phyloP scores from a whole-genome alignment of 2,329 filamentous ascomycete species.

The Stenocarpella maydis region DNA sequence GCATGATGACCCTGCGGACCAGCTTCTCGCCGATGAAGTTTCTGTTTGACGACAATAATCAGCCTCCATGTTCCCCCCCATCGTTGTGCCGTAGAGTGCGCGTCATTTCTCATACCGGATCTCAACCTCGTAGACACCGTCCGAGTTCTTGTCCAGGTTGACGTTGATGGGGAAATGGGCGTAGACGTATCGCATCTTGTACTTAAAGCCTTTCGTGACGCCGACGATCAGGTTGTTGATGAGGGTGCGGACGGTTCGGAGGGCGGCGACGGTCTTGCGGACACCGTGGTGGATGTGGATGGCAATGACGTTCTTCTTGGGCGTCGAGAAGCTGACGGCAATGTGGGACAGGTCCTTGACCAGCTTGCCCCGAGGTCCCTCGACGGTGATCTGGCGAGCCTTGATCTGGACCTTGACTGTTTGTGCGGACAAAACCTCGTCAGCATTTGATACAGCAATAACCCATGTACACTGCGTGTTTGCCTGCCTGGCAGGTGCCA shows the following conservation, averaged over 20 bases:
- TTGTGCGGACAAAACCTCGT: slow-evolving; percentile 44
- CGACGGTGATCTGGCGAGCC: slow-evolving; percentile 94
- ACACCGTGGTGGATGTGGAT: slow-evolving; percentile 99
- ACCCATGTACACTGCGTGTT: not conserved
- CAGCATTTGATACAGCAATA: slow-evolving; percentile 39
- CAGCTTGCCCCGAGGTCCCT: slow-evolving; percentile 97
- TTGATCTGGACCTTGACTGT: slow-evolving; percentile 98
- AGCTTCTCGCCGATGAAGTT: slow-evolving; percentile 99
- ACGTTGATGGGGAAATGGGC: slow-evolving; percentile 99
- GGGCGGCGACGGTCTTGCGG: slow-evolving; percentile 97
- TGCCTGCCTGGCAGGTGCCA: slow-evolving; percentile 1
- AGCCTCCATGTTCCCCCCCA: slow-evolving; percentile 8
- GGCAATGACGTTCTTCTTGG: slow-evolving; percentile 85
- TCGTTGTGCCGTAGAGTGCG: not conserved
- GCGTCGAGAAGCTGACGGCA: slow-evolving; percentile 92
- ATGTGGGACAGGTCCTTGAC: slow-evolving; percentile 96
- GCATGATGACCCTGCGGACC: slow-evolving; percentile 90
- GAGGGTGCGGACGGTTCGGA: slow-evolving; percentile 96
- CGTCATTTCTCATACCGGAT: slow-evolving; percentile 75
- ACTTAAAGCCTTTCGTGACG: slow-evolving; percentile 99
- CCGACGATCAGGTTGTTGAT: slow-evolving; percentile 99
- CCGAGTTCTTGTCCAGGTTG: slow-evolving; percentile 95
- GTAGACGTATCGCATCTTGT: slow-evolving; percentile 99
- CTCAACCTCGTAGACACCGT: slow-evolving; percentile 91
- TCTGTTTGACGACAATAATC: slow-evolving; percentile 53